A percentile compares a stretch with the other conserved stretches of the same genome.
Evolutionary conservation across 2,329 filamentous ascomycete species (phyloP).

Genomic region (Fusarium sp.): DNA sequence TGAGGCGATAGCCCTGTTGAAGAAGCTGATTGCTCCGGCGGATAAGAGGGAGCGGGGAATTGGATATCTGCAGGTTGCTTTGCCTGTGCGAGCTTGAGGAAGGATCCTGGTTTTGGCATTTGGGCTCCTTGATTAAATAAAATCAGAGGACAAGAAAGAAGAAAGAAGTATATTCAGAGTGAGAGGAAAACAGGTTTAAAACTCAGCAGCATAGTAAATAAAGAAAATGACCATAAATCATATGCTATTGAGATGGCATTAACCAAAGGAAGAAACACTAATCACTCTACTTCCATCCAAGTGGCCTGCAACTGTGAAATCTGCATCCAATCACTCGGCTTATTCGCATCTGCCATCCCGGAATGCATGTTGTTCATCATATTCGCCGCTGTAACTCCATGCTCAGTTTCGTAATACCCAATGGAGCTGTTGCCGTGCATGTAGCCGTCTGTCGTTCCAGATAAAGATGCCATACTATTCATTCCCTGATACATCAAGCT

Average conservation of each 20-base stretch:
- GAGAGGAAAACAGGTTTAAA: too few relatives aligned
- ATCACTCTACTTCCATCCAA: slow-evolving; percentile 53
- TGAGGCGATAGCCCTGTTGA: slow-evolving; percentile 11
- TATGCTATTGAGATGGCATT: neutral
- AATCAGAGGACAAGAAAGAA: neutral
- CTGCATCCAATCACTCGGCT: slow-evolving; percentile 46
- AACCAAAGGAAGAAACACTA: rapidly evolving
- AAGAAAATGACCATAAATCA: too few relatives aligned
- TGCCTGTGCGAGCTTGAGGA: slow-evolving; percentile 19
- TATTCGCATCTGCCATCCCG: slow-evolving; percentile 50
- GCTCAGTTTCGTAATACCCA: slow-evolving; percentile 54
- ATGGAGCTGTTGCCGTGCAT: slow-evolving; percentile 53
- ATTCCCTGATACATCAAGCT: slow-evolving; percentile 54
- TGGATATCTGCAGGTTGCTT: slow-evolving; percentile 6
- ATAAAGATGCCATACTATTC: slow-evolving; percentile 47
- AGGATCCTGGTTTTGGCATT: rapidly evolving
- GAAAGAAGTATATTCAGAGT: neutral
- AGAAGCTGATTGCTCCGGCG: slow-evolving; percentile 15
- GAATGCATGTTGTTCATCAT: slow-evolving; percentile 52
- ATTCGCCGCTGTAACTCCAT: slow-evolving; percentile 53
- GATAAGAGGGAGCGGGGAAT: neutral
- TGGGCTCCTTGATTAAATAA: neutral
- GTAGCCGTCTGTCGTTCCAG: slow-evolving; percentile 49
- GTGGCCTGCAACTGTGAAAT: slow-evolving; percentile 44
- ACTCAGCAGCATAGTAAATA: too few relatives aligned